Conservation (phyloP, 75 land plant species). For the Sequoia sempervirens region DNA sequence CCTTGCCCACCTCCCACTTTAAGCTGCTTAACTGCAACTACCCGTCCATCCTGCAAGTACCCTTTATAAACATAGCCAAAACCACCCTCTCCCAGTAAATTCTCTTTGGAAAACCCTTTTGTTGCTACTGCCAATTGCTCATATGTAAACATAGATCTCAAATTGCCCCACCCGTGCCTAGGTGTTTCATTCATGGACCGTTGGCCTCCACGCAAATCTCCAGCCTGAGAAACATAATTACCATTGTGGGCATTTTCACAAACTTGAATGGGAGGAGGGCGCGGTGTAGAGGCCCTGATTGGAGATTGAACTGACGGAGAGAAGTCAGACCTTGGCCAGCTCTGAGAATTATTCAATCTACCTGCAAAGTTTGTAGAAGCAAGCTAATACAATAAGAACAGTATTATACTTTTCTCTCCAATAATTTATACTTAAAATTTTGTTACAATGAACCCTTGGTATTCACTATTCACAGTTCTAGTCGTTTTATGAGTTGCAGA, state of each 20-base stretch:
- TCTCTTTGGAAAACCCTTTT: constrained; percentile 48
- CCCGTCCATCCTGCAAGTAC: constrained; percentile 43
- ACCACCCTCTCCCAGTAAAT: constrained; percentile 66
- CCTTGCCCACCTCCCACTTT: constrained; percentile 75
- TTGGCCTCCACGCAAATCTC: neutral
- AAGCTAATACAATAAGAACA: neutral
- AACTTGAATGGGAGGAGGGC: neutral
- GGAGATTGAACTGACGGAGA: constrained; percentile 7
- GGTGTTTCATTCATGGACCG: neutral
- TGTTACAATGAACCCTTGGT: neutral
- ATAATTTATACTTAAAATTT: neutral
- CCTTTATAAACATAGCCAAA: constrained; percentile 88
- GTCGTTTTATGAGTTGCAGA: neutral
- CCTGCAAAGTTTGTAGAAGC: neutral
- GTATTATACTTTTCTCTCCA: neutral
- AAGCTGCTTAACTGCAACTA: constrained; percentile 78
- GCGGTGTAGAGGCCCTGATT: neutral
- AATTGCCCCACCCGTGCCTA: constrained; percentile 27
- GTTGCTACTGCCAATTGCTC: constrained; percentile 49
- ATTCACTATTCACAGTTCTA: neutral
- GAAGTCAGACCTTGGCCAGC: constrained; percentile 5
- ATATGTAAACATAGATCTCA: constrained; percentile 49
- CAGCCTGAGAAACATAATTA: neutral
- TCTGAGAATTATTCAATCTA: neutral
- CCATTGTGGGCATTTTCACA: neutral